These are phyloP conservation scores for Lycium barbarum DNA, from an alignment of 257 asterid genomes.

Conservation along the genomic window DNA sequence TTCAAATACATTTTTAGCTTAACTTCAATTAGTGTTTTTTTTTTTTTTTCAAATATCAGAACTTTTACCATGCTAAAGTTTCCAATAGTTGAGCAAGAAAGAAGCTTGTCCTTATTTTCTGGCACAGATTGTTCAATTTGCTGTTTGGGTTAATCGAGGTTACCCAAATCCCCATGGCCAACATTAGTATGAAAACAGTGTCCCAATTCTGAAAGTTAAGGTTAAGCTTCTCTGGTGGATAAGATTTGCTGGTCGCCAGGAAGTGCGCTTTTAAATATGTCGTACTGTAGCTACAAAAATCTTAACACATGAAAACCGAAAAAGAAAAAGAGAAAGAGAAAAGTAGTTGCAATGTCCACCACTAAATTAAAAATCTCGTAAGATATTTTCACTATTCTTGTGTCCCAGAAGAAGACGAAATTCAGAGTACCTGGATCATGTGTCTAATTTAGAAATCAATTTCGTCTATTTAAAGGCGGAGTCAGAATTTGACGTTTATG, in stretches of 20 bases:
- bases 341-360: not conserved
- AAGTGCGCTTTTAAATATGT: not conserved
- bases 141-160: not conserved
- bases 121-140: not conserved
- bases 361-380: constrained; percentile 12
- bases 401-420: constrained; percentile 25
- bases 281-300: not conserved
- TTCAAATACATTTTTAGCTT: not conserved
- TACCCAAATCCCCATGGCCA: not conserved
- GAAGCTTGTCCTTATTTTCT: not conserved
- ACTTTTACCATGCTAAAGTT: not conserved
- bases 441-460: too few species aligned
- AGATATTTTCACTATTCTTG: constrained; percentile 20
- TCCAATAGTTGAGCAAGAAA: not conserved
- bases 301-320: not conserved
- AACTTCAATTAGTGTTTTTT: too few species aligned
- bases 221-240: constrained; percentile 11
- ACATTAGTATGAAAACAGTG: not conserved
- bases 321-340: not conserved
- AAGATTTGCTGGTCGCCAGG: not conserved
- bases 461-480: too few species aligned
- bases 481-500: too few species aligned
- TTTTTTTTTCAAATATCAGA: too few species aligned
- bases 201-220: not conserved
- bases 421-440: constrained; percentile 2